Evolutionary conservation across 2,329 filamentous ascomycete species (phyloP), one percentile per base, ranked within the genome.

Genomic region (Diaporthe sp.): DNA sequence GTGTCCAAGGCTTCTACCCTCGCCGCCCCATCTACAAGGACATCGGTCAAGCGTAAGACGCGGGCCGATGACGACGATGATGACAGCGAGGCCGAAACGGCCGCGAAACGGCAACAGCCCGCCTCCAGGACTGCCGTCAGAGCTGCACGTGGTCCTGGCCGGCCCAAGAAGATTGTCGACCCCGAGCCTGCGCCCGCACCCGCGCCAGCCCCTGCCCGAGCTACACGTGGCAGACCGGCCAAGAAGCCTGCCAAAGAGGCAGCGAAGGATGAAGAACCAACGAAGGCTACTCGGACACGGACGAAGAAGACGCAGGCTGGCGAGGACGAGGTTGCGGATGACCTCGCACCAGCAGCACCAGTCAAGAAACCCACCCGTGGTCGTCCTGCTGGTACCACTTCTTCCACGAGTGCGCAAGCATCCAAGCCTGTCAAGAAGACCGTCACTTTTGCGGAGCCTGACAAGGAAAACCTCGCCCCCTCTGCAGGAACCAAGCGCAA

Each of bases 361-460:
- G 78, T 79, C 51, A 85, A 84, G 79, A 85, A 84, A 79, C 78
- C 81, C 8, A 82, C 81, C 28, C 85, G 85, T 31, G 79, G 80
- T 42, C 83, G 84, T 72, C 78, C 81, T 71, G 79, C 82, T 10
- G 79, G 84, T 3, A 68, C 81, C 55, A 79, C 83, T 34, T 85
- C 83, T 28, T 82, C 83, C 62, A 84, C 84, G 22, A 77, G 78
- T 80, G 76, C 84, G 82, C 49, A 83, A 76, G 73, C 83, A 76
- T 73, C 84, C 77, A 89, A 86, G 82, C 82, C 88, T 25, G 82
- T 86, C 46, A 92, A 90, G 84, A 93, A 92, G 85, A 87, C 86
- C 3, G 91, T 93, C 79, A 91, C 89, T 75, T 93, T 93, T 81
- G 87, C 92, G 80, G 90, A 91, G 78, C 89, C 90, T 4, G 91